phyloP scores from a whole-genome alignment of 2,329 filamentous ascomycete species.

The Pestalotiopsis sp. region DNA sequence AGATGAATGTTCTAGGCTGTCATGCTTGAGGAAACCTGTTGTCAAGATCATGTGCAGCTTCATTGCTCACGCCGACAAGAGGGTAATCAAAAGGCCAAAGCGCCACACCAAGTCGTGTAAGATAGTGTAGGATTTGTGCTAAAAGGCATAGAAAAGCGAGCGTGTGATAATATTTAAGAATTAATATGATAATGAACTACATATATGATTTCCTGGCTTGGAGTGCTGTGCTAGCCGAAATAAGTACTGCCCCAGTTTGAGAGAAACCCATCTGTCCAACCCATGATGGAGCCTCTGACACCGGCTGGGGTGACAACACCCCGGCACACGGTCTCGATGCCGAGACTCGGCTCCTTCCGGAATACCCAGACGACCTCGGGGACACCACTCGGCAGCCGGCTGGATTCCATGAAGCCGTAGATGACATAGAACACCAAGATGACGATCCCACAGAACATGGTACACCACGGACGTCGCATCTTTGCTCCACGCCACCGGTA shows the following conservation, averaged over 20 bases:
- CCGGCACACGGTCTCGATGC: conserved; percentile 6
- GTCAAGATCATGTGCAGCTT: no score
- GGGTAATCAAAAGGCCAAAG: neutral
- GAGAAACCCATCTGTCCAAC: conserved; percentile 10
- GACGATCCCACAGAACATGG: conserved; percentile 18
- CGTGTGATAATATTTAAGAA: neutral
- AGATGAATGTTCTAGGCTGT: no score
- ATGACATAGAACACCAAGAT: conserved; percentile 12
- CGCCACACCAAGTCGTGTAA: neutral
- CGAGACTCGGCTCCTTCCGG: conserved; percentile 7
- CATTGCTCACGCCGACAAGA: neutral
- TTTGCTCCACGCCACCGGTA: conserved; percentile 13
- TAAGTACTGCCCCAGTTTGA: conserved; percentile 7
- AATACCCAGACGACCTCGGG: conserved; percentile 9
- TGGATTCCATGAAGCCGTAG: conserved; percentile 6
- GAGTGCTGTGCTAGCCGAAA: neutral
- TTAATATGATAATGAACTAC: neutral
- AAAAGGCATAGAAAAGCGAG: neutral
- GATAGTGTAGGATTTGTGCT: neutral
- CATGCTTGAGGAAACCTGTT: no score
- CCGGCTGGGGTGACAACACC: neutral
- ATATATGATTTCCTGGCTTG: neutral
- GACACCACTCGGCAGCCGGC: conserved; percentile 3
- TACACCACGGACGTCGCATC: conserved; percentile 20
- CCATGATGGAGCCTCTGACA: conserved; percentile 4